phyloP scores from a whole-genome alignment of 1,139 yeast species.

The Debaryomyces robertsiae region DNA sequence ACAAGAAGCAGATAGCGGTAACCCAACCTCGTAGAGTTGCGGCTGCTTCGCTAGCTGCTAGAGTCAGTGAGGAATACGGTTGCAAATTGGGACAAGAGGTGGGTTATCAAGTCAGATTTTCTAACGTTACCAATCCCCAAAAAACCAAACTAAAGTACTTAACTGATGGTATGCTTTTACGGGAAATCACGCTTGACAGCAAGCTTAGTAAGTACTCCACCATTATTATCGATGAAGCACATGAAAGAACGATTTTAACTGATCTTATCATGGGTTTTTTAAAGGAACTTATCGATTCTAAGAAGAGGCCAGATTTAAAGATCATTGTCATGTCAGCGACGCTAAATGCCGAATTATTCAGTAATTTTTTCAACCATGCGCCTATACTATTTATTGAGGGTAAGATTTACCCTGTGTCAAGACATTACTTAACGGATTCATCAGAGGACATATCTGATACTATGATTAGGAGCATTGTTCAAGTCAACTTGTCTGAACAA shows the following conservation, averaged over 20 bases:
- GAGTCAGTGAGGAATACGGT: conserved; percentile 91
- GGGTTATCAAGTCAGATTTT: conserved; percentile 93
- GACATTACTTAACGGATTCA: conserved; percentile 56
- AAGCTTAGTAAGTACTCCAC: conserved; percentile 66
- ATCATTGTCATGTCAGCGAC: conserved; percentile 93
- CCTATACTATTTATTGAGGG: conserved; percentile 89
- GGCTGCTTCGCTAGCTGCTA: conserved; percentile 88
- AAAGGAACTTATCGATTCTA: conserved; percentile 57
- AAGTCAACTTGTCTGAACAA: conserved; percentile 75
- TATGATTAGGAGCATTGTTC: conserved; percentile 71
- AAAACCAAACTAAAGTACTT: conserved; percentile 76
- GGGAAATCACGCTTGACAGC: conserved; percentile 85
- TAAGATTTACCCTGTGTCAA: conserved; percentile 80
- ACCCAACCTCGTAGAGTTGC: conserved; percentile 99
- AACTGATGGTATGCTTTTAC: conserved; percentile 95
- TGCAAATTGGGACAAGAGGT: conserved; percentile 75
- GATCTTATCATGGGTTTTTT: conserved; percentile 88
- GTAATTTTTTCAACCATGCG: conserved; percentile 73
- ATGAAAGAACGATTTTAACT: conserved; percentile 90
- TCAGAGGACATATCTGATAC: conserved; percentile 85
- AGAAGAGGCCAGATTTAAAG: conserved; percentile 55
- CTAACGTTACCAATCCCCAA: conserved; percentile 38
- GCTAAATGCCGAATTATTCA: conserved; percentile 86
- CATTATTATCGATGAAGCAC: conserved; percentile 94
- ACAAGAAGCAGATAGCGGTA: conserved; percentile 69